phyloP scores from a whole-genome alignment of 2,329 filamentous ascomycete genomes.

The Diplodia scrobiculata region DNA sequence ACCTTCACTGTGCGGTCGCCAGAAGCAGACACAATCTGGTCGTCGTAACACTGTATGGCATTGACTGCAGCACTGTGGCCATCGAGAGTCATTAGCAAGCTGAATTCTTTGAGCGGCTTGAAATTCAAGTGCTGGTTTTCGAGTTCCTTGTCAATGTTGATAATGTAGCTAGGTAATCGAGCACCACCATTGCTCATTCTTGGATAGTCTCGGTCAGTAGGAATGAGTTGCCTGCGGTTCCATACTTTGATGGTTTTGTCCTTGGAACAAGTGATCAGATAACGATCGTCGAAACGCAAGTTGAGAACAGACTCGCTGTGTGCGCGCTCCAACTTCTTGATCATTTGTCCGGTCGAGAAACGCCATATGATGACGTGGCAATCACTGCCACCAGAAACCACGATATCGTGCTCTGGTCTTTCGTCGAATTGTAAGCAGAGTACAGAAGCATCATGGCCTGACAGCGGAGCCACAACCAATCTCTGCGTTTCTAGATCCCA shows the following conservation, averaged over 20 bases:
- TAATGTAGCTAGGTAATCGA: slow-evolving; percentile 57
- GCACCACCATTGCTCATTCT: slow-evolving; percentile 44
- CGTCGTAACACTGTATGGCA: slow-evolving; percentile 83
- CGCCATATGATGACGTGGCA: slow-evolving; percentile 87
- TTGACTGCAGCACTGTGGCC: slow-evolving; percentile 93
- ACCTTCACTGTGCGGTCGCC: slow-evolving; percentile 92
- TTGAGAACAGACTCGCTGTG: slow-evolving; percentile 92
- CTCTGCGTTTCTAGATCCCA: slow-evolving; percentile 86
- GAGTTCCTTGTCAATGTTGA: slow-evolving; percentile 51
- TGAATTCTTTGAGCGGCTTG: slow-evolving; percentile 67
- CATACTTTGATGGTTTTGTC: slow-evolving; percentile 97
- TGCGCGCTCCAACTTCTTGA: slow-evolving; percentile 74
- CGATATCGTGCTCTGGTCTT: slow-evolving; percentile 79
- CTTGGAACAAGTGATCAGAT: slow-evolving; percentile 94
- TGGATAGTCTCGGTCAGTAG: slow-evolving; percentile 46
- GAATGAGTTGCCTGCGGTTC: slow-evolving; percentile 64
- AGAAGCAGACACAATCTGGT: slow-evolving; percentile 90
- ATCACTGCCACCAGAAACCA: slow-evolving; percentile 95
- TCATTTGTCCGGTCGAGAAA: slow-evolving; percentile 83
- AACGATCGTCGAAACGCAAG: slow-evolving; percentile 85
- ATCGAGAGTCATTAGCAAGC: slow-evolving; percentile 74
- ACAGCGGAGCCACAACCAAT: slow-evolving; percentile 71
- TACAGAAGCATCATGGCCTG: slow-evolving; percentile 81
- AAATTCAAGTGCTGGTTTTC: slow-evolving; percentile 47
- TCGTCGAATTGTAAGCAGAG: slow-evolving; percentile 95